A percentile compares a stretch with the other conserved stretches of the same genome.
phyloP scores from a whole-genome alignment of 495 filamentous ascomycete species.

The Friedmanniomyces simplex region DNA sequence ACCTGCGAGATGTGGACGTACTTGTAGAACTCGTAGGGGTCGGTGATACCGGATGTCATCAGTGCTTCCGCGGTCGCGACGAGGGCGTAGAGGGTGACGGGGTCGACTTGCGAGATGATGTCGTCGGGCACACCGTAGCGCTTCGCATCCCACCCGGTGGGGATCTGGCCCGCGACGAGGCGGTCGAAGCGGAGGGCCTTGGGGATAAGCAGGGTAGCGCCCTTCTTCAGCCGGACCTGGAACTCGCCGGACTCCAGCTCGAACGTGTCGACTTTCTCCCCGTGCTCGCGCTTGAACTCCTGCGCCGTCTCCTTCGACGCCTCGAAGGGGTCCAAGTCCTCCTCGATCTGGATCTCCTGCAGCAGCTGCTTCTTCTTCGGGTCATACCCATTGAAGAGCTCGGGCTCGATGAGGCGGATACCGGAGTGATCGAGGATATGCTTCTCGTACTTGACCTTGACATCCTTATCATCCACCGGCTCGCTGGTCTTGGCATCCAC shows the following conservation, averaged over 20 bases:
- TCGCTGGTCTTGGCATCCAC: slow-evolving; percentile 89
- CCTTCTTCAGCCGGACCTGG: slow-evolving; percentile 87
- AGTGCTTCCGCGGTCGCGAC: slow-evolving; percentile 88
- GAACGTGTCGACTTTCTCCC: slow-evolving; percentile 94
- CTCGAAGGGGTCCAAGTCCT: slow-evolving; percentile 95
- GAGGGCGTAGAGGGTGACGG: slow-evolving; percentile 87
- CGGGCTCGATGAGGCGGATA: slow-evolving; percentile 95
- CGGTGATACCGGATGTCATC: slow-evolving; percentile 89
- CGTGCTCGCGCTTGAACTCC: slow-evolving; percentile 94
- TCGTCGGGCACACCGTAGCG: slow-evolving; percentile 94
- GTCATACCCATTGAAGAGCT: slow-evolving; percentile 94
- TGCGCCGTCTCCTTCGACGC: slow-evolving; percentile 92
- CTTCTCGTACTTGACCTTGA: slow-evolving; percentile 95
- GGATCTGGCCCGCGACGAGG: slow-evolving; percentile 91
- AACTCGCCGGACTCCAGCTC: slow-evolving; percentile 93
- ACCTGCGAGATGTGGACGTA: slow-evolving; percentile 98
- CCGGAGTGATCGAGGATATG: slow-evolving; percentile 91
- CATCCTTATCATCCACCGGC: slow-evolving; percentile 94
- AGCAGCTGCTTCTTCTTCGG: slow-evolving; percentile 97
- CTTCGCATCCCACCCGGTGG: slow-evolving; percentile 92
- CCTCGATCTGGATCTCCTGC: slow-evolving; percentile 92
- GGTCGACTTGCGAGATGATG: slow-evolving; percentile 95
- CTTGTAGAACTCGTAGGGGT: slow-evolving; percentile 99
- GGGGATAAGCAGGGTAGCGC: slow-evolving; percentile 83
- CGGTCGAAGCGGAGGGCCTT: slow-evolving; percentile 97